These are phyloP conservation scores for Flaveria bidentis DNA, from an alignment of 129 eudicot genomes.

Conservation along the genomic window DNA sequence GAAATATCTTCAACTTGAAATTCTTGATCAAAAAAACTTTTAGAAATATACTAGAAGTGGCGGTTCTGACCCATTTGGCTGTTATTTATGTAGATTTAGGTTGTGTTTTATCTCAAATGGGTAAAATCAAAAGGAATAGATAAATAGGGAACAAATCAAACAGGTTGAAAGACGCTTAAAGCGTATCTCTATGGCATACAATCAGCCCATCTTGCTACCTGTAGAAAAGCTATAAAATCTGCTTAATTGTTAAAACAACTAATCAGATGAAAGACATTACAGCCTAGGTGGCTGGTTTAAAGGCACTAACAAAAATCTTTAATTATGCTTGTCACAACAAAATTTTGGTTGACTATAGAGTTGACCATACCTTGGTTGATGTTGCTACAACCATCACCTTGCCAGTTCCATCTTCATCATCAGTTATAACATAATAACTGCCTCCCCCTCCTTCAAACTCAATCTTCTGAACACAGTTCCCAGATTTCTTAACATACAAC, in stretches of 20 bases:
- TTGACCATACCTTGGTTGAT: slow-evolving; percentile 55
- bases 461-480: slow-evolving; percentile 65
- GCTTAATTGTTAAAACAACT: background rate
- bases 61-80: background rate
- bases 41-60: background rate
- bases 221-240: background rate
- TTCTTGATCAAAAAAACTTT: background rate
- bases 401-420: slow-evolving; percentile 61
- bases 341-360: background rate
- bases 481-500: slow-evolving; percentile 68
- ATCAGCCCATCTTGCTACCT: background rate
- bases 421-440: slow-evolving; percentile 49
- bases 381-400: slow-evolving; percentile 62
- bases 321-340: background rate
- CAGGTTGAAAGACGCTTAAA: background rate
- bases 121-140: background rate
- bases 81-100: background rate
- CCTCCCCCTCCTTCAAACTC: slow-evolving; percentile 44
- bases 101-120: background rate
- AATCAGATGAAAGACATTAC: background rate
- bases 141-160: background rate
- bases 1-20: slow-evolving; percentile 5
- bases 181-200: background rate
- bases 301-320: background rate
- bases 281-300: background rate